These are phyloP conservation scores for Moniliophthora roreri DNA, from an alignment of 1,284 basidiomycete species.

Conservation along the genomic window DNA sequence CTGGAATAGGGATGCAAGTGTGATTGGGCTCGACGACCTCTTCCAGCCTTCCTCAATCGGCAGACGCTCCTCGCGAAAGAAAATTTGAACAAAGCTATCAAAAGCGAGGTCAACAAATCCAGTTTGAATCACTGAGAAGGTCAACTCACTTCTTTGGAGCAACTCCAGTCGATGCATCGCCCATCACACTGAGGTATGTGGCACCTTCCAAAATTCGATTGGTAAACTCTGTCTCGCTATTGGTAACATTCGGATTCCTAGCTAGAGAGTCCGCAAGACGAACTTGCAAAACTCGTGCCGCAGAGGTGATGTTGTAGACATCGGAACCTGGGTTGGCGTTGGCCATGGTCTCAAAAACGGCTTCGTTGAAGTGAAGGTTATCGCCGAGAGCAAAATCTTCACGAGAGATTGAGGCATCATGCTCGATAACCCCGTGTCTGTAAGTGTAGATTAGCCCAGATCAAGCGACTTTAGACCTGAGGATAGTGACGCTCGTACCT, in stretches of 20 bases:
- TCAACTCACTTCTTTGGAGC: slow-evolving; percentile 19
- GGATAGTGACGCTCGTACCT: slow-evolving; percentile 2
- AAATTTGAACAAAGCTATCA: slow-evolving; percentile 19
- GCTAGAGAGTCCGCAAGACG: slow-evolving; percentile 13
- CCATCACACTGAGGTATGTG: slow-evolving; percentile 20
- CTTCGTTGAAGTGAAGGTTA: slow-evolving; percentile 18
- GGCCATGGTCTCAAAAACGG: slow-evolving; percentile 13
- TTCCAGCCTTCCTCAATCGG: slow-evolving; percentile 20
- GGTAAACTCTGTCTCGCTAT: slow-evolving; percentile 13
- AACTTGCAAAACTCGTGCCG: slow-evolving; percentile 12
- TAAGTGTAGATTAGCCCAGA: neutral
- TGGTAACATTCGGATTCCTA: slow-evolving; percentile 15
- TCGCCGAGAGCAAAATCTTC: slow-evolving; percentile 15
- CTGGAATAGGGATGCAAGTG: neutral
- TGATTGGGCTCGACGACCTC: neutral
- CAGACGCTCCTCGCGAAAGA: slow-evolving; percentile 18
- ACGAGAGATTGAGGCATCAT: slow-evolving; percentile 21
- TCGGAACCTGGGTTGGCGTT: slow-evolving; percentile 19
- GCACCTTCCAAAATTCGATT: slow-evolving; percentile 14
- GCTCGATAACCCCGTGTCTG: slow-evolving; percentile 19
- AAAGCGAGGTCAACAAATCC: neutral
- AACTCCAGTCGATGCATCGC: slow-evolving; percentile 13
- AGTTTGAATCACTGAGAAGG: neutral
- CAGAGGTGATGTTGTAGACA: slow-evolving; percentile 17
- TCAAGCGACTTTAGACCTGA: neutral